These are phyloP conservation scores for Betula pendula DNA, from an alignment of 306 rosid genomes.

Conservation along the genomic window DNA sequence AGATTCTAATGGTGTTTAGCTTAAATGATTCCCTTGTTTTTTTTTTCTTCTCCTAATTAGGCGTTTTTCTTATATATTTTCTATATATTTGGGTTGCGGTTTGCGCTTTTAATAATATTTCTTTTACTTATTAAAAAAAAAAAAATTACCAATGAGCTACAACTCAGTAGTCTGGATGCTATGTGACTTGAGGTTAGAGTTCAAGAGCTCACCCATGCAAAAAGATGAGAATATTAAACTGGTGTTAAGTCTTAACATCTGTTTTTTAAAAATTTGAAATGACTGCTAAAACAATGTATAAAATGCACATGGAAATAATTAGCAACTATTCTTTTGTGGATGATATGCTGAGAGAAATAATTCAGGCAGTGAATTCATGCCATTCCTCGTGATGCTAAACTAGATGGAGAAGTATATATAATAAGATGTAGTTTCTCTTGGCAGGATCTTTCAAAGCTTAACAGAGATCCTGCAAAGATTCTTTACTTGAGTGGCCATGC, in stretches of 20 bases:
- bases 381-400: neutral
- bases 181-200: neutral
- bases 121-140: no score
- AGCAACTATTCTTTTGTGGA: neutral
- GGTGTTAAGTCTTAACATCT: neutral
- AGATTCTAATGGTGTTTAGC: neutral
- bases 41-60: no score
- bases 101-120: no score
- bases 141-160: neutral
- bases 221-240: neutral
- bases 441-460: slow-evolving; percentile 93
- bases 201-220: neutral
- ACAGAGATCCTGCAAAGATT: slow-evolving; percentile 81
- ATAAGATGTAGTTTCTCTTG: slow-evolving; percentile 20
- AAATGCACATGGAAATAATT: neutral
- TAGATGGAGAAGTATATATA: neutral
- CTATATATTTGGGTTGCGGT: no score
- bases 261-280: neutral
- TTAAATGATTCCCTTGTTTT: no score
- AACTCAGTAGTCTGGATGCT: neutral
- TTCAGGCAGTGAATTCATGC: neutral
- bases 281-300: neutral
- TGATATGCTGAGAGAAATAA: neutral
- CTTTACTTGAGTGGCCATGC: slow-evolving; percentile 96
- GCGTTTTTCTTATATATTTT: no score